Base-by-base conservation (phyloP, 768 basidiomycete genomes). In the Podaxis mareebaensis region DNA sequence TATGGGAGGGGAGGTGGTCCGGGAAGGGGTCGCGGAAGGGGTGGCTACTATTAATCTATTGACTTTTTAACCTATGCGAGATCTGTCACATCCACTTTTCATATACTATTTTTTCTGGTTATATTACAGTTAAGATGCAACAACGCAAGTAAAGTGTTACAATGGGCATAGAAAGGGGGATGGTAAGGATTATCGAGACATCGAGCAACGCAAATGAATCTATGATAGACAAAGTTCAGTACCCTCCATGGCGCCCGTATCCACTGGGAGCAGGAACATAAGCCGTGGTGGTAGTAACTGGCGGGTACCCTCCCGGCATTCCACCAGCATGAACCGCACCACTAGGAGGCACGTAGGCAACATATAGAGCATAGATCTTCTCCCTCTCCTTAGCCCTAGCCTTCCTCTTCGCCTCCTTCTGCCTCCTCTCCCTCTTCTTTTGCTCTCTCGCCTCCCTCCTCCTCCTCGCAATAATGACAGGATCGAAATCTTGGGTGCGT, bases 391-490 rank as follows among this genome's bases (percentile, higher is more conserved):
- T 81, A 63, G 84, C 84, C 70, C 79, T 86, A 46, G 82, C 83
- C 71, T 82, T 85, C 68, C 77, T 81, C 69, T 81, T 82, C 53
- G 81, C 76, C 70, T 84, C 88, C 81, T 82, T 89, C 71, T 91
- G 88, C 75, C 79, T 87, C 66, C 80, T 80, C 65, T 82, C 83
- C 67, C 81, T 80, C 74, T 79, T 87, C 73, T 82, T 85, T 69
- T 90, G 90, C 1, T 81, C 88, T 64, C 78, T 80, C 66, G 83
- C 83, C 66, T 82, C 80, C 73, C 3, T 81, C 83, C 65, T 81
- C 81, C 63, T 78, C 80, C 68, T 87, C 84, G 54, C 78, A 81
- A 61, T 82, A 81, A 22, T 81, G 74, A 48, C 53, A 20, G 53
- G 53, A 39, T 62, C 61, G 12, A 48, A 46, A 15, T 38, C 61